Evolutionary conservation across 148 eudicot species (phyloP).

Genomic region (Tetragonia tetragonoides): DNA sequence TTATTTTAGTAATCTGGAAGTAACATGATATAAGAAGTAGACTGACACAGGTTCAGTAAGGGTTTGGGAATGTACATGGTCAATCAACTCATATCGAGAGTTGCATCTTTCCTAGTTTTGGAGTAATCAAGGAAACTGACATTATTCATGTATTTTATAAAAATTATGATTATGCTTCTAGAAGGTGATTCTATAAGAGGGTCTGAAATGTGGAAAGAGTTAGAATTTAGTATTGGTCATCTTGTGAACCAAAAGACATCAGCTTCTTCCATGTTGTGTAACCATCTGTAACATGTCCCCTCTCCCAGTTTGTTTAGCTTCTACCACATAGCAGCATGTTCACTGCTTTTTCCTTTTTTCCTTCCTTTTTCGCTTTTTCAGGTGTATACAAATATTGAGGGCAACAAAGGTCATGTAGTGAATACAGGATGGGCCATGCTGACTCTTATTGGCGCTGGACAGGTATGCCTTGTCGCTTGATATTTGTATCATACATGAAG

Average conservation of each 20-base stretch:
- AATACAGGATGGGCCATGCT: slow-evolving; percentile 76
- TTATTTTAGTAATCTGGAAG: neutral
- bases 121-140: neutral
- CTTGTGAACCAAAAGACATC: neutral
- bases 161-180: neutral
- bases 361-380: slow-evolving; percentile 11
- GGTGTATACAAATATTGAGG: slow-evolving; percentile 61
- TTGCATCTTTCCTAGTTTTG: neutral
- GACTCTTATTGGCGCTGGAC: slow-evolving; percentile 57
- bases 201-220: neutral
- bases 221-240: neutral
- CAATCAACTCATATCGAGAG: neutral
- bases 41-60: too few relatives aligned
- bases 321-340: slow-evolving; percentile 5
- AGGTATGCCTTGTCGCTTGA: slow-evolving; percentile 36
- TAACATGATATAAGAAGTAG: neutral
- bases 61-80: too few relatives aligned
- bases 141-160: neutral
- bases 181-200: neutral
- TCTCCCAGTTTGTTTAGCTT: neutral
- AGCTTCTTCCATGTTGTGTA: neutral
- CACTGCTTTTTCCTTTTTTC: neutral
- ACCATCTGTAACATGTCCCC: neutral
- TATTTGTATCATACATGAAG: neutral
- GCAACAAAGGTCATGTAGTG: slow-evolving; percentile 50